Evolutionary conservation across 805 yeast species (phyloP).

Genomic region (Grigorovia transvaalensis): DNA sequence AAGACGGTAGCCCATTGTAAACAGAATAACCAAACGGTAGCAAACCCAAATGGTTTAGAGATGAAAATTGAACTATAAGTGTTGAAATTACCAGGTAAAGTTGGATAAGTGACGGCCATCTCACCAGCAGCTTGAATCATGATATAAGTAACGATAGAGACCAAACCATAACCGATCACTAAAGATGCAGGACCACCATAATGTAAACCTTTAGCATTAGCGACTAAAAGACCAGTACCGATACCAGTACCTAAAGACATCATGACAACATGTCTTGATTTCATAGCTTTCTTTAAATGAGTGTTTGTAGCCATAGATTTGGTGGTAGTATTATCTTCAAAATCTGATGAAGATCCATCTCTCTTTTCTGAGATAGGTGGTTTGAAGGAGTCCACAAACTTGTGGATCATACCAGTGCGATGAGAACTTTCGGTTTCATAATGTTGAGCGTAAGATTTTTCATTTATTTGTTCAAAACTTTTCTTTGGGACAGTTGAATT

Average conservation of each 20-base stretch:
- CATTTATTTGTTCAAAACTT: neutral
- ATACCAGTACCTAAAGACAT: conserved; percentile 78
- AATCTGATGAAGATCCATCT: conserved; percentile 4
- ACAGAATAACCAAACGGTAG: conserved; percentile 62
- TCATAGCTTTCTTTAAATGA: conserved; percentile 12
- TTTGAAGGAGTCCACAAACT: conserved; percentile 19
- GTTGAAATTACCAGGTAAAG: conserved; percentile 33
- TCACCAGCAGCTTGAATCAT: conserved; percentile 44
- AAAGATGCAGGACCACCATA: conserved; percentile 38
- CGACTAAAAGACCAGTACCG: conserved; percentile 61
- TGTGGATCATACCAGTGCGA: conserved; percentile 1
- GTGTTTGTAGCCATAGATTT: conserved; percentile 6
- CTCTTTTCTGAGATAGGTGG: conserved; percentile 8
- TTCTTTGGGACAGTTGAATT: conserved; percentile 1
- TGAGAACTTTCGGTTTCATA: conserved; percentile 1
- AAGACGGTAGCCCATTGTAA: conserved; percentile 53
- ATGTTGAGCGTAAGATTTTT: conserved; percentile 2
- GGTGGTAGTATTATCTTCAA: conserved; percentile 4
- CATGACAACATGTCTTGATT: conserved; percentile 48
- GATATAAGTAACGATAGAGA: conserved; percentile 47
- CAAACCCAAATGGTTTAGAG: conserved; percentile 61
- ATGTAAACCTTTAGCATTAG: conserved; percentile 38
- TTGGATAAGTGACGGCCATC: conserved; percentile 33
- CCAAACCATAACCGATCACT: conserved; percentile 45
- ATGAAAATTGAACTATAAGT: conserved; percentile 34